Percentiles rank a stretch among this genome's conserved stretches.
phyloP scores from a whole-genome alignment of 129 eudicot genomes.

The Chrysanthemum lavandulifolium region DNA sequence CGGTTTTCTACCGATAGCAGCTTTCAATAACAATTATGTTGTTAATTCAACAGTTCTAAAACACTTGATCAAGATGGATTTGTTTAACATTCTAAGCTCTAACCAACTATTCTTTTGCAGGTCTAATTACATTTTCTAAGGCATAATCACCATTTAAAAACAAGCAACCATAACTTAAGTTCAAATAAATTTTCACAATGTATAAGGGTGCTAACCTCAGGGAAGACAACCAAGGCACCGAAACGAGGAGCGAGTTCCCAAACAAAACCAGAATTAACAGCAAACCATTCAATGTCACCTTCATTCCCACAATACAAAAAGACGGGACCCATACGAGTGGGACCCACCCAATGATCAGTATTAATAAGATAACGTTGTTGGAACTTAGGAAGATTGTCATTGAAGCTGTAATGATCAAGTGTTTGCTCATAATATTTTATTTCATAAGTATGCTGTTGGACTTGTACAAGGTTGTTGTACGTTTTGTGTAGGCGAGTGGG shows the following conservation, averaged over 20 bases:
- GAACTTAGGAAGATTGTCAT: constrained; percentile 49
- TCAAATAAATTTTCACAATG: too few relatives aligned
- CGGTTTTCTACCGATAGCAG: too few relatives aligned
- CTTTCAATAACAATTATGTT: too few relatives aligned
- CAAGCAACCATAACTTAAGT: too few relatives aligned
- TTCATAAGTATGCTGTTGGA: not conserved
- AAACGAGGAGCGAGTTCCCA: constrained; percentile 84
- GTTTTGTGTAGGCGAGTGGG: not conserved
- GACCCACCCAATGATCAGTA: constrained; percentile 64
- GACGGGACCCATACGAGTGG: constrained; percentile 55
- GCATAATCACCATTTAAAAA: too few relatives aligned
- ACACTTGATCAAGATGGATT: too few relatives aligned
- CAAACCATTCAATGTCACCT: constrained; percentile 94
- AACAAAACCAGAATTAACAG: constrained; percentile 74
- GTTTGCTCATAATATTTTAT: not conserved
- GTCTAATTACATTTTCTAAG: too few relatives aligned
- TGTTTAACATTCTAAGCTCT: too few relatives aligned
- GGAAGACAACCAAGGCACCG: constrained; percentile 72
- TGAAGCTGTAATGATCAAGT: constrained; percentile 64
- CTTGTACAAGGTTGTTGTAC: not conserved
- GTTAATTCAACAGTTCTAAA: too few relatives aligned
- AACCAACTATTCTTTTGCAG: too few relatives aligned
- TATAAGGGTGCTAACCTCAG: constrained; percentile 43
- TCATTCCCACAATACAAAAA: constrained; percentile 89
- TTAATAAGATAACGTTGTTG: constrained; percentile 73